Evolutionary conservation across 1,284 basidiomycete species (phyloP).

Genomic region (Fomitopsis palustris): DNA sequence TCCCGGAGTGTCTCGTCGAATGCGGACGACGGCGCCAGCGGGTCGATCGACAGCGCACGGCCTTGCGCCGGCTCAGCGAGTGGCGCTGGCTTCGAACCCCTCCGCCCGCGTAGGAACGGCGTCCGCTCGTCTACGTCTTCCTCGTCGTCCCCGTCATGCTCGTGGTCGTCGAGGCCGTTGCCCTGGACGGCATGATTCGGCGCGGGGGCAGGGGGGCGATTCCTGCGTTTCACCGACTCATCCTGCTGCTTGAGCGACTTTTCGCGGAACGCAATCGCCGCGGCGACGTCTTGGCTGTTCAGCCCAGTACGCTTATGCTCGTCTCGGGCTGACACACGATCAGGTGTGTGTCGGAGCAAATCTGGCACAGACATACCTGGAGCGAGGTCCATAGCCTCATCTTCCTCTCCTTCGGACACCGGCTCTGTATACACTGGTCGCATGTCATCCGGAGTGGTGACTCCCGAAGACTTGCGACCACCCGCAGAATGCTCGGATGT

Average conservation of each 20-base stretch:
- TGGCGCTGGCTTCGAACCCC: conserved; percentile 12
- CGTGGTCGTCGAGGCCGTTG: conserved; percentile 23
- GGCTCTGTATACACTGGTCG: conserved; percentile 72
- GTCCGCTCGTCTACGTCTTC: conserved; percentile 38
- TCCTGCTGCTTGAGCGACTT: conserved; percentile 61
- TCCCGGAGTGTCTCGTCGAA: conserved; percentile 81
- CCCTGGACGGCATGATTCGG: conserved; percentile 9
- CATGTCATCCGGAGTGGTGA: conserved; percentile 44
- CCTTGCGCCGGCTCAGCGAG: conserved; percentile 24
- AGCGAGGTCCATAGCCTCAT: conserved; percentile 66
- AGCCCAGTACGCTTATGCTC: conserved; percentile 80
- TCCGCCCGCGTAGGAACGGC: conserved; percentile 34
- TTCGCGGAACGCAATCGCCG: conserved; percentile 81
- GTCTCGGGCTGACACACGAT: conserved; percentile 47
- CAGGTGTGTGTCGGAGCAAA: neutral
- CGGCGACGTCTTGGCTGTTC: conserved; percentile 65
- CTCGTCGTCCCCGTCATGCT: conserved; percentile 29
- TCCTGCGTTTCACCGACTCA: conserved; percentile 15
- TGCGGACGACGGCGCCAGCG: conserved; percentile 74
- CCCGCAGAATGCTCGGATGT: conserved; percentile 34
- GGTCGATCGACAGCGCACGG: conserved; percentile 70
- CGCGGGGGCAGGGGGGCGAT: conserved; percentile 7
- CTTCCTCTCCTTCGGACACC: conserved; percentile 88
- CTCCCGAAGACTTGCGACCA: conserved; percentile 41
- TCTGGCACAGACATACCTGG: conserved; percentile 30